Conservation (phyloP, 192 early-diverging fungal genomes). For the Linnemannia exigua region DNA sequence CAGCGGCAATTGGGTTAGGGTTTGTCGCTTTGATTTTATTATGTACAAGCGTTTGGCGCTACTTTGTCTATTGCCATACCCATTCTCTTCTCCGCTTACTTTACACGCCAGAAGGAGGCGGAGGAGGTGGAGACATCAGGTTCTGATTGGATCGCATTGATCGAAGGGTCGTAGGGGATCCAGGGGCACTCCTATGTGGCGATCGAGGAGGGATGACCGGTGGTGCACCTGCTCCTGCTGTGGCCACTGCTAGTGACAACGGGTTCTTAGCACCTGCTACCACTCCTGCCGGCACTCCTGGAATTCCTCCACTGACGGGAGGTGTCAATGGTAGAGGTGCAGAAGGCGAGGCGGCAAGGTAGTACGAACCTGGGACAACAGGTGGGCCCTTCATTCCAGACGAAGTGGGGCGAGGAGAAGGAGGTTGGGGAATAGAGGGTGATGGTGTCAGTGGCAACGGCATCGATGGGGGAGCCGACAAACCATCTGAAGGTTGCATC, state of each 20-base stretch:
- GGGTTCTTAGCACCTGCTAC: slow-evolving; percentile 5
- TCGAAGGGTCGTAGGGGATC: slow-evolving; percentile 29
- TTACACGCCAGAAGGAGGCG: background rate
- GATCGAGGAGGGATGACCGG: slow-evolving; percentile 40
- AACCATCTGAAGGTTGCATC: background rate
- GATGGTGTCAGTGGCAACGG: background rate
- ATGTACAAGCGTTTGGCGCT: background rate
- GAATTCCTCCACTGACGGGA: background rate
- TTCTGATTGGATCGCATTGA: slow-evolving; percentile 15
- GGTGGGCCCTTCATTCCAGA: slow-evolving; percentile 3
- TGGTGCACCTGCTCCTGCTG: background rate
- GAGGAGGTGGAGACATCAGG: background rate
- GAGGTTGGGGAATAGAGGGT: background rate
- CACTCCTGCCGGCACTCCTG: background rate
- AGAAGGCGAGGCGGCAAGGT: background rate
- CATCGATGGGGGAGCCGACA: background rate
- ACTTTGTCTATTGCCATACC: too few species aligned
- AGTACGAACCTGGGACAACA: background rate
- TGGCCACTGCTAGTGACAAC: slow-evolving; percentile 1
- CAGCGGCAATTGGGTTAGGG: too few species aligned
- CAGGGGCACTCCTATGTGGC: slow-evolving; percentile 31
- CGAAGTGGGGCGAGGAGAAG: background rate
- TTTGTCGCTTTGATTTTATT: background rate
- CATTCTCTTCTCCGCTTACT: background rate
- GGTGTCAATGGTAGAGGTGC: background rate